Base-by-base conservation (phyloP, 768 basidiomycete genomes). In the Kwoniella shandongensis region DNA sequence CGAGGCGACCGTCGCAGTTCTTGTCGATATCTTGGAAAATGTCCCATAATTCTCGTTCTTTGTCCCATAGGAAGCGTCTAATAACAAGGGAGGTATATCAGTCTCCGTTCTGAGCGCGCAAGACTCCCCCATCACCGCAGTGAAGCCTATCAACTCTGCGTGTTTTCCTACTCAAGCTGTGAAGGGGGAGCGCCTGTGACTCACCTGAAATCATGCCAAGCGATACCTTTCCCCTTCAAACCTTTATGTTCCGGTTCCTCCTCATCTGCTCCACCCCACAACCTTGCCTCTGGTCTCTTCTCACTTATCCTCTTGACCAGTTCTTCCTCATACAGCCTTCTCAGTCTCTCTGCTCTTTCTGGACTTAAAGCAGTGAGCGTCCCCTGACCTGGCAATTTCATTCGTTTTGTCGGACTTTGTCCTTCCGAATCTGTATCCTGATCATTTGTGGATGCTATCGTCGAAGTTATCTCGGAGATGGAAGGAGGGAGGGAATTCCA, bases 1-100 rank as follows among this genome's bases (percentile, higher is more conserved):
- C 90, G 27, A 96, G 75, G 54, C 83, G 83, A 7, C 90, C 91
- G 76, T 96, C 89, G 25, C 88, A 83, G 69, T 96, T 91, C 59
- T 91, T 79, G 78, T 94, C 93, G 46, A 96, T 82, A 67, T 92
- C 88, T 70, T 91, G 89, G 77, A 96, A 96, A 53, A 92, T 85
- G 48, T 83, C 80, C 93, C 93, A 96, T 20, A 96, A 80, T 76
- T 94, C 91, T 17, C 59, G 52, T 54, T 76, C 75, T 61, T 76
- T 72, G 47, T 76, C 75, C 75, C 75, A 76, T 23, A 76, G 49
- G 54, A 76, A 76, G 23, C 69, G 69, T 48, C 72, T 71, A 35
- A n/a, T 12, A 4, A 40, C 15, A 20, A 17, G 3, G 36, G 18
- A 15, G 45, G 26, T n/a, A n/a, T n/a, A n/a, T n/a, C n/a, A n/a